These are phyloP conservation scores for Croton setiger DNA, from an alignment of 441 rosid species.

Conservation along the genomic window DNA sequence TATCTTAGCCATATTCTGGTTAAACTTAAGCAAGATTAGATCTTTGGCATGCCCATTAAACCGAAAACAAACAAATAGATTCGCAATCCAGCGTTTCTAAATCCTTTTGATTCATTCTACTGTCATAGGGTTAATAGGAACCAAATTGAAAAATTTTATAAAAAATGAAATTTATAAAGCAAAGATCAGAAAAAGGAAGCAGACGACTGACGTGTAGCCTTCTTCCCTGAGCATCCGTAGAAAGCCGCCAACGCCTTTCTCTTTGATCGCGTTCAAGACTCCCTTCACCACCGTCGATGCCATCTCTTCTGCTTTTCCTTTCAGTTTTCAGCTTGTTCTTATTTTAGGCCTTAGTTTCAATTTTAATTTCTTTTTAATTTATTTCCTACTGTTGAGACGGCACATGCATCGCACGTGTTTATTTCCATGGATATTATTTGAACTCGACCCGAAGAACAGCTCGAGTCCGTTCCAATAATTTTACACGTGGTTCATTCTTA, in stretches of 20 bases:
- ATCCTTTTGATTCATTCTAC: neutral
- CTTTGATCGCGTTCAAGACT: conserved; percentile 57
- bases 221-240: conserved; percentile 60
- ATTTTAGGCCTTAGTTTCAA: neutral
- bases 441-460: neutral
- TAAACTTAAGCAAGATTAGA: neutral
- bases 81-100: neutral
- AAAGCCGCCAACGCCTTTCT: conserved; percentile 68
- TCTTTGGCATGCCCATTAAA: neutral
- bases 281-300: conserved; percentile 73
- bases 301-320: conserved; percentile 37
- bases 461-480: neutral
- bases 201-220: conserved; percentile 59
- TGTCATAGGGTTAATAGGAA: neutral
- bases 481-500: conserved; percentile 8
- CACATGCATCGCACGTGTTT: conserved; percentile 1
- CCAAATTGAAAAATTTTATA: neutral
- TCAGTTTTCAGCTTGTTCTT: neutral
- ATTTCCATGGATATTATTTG: neutral
- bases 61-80: neutral
- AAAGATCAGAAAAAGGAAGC: neutral
- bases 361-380: neutral
- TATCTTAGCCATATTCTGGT: neutral
- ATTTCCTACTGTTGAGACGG: neutral
- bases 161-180: too few species aligned